These are phyloP conservation scores for Dysphania ambrosioides DNA, from an alignment of 148 eudicot species.

Conservation along the genomic window DNA sequence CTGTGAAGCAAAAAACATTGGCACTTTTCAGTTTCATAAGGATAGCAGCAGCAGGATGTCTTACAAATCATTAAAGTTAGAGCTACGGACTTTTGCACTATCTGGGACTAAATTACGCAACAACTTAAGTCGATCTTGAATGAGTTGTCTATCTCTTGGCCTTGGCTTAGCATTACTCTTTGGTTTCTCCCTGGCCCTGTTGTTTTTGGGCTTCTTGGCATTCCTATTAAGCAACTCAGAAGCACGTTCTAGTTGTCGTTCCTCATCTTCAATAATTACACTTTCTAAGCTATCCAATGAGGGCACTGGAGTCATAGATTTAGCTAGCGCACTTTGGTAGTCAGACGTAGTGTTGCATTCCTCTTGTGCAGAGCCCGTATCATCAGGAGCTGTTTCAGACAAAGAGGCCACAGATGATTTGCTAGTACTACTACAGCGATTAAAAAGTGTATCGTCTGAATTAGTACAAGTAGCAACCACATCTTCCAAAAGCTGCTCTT, in stretches of 20 bases:
- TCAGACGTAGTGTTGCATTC: constrained; percentile 19
- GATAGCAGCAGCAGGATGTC: not conserved
- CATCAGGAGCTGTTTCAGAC: no score
- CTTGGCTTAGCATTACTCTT: constrained; percentile 45
- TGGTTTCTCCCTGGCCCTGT: constrained; percentile 39
- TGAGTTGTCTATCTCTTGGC: constrained; percentile 81
- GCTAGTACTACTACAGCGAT: constrained; percentile 14
- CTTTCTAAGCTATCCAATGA: constrained; percentile 41
- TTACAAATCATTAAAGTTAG: no score
- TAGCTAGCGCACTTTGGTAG: constrained; percentile 20
- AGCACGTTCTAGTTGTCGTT: constrained; percentile 22
- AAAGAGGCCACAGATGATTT: constrained; percentile 26
- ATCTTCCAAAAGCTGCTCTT: constrained; percentile 39
- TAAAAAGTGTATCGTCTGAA: constrained; percentile 31
- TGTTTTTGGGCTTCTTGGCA: constrained; percentile 25
- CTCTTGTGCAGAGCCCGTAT: no score
- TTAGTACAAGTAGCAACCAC: constrained; percentile 30
- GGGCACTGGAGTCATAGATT: constrained; percentile 31
- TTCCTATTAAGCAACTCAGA: constrained; percentile 24
- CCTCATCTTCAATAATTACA: constrained; percentile 32
- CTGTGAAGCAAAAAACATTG: constrained; percentile 40
- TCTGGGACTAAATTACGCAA: constrained; percentile 68
- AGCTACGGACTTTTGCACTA: constrained; percentile 58
- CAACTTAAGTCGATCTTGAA: constrained; percentile 75
- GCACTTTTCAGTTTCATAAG: not conserved